Evolutionary conservation across 257 asterid genomes (phyloP).

Genomic region (Oldenlandia corymbosa): DNA sequence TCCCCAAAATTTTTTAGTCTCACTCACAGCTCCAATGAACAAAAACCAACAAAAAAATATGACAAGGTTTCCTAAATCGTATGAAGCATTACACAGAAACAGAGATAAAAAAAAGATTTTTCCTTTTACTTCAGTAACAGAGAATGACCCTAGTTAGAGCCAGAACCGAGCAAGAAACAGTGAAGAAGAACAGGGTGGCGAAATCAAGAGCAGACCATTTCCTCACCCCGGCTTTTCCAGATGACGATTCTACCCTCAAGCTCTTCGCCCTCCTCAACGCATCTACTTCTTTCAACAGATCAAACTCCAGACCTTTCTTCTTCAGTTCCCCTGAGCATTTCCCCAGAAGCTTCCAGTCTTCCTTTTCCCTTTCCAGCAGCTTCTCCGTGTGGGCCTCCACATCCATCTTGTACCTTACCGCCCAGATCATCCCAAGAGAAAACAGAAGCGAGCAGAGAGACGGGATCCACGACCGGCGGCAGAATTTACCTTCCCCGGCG

Average conservation of each 20-base stretch:
- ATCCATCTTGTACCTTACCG: slow-evolving; percentile 53
- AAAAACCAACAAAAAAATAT: too few species aligned
- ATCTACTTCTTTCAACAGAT: slow-evolving; percentile 83
- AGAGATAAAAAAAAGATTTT: too few species aligned
- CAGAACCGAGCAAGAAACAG: slow-evolving; percentile 59
- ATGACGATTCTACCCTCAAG: slow-evolving; percentile 46
- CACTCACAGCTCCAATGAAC: too few species aligned
- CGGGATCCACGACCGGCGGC: slow-evolving; percentile 58
- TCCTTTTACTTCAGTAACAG: slow-evolving; percentile 32
- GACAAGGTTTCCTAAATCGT: too few species aligned
- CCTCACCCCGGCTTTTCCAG: slow-evolving; percentile 35
- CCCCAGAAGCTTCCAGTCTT: slow-evolving; percentile 54
- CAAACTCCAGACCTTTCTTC: slow-evolving; percentile 77
- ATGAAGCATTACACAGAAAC: not conserved
- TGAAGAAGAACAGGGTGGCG: slow-evolving; percentile 55
- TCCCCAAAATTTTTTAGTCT: too few species aligned
- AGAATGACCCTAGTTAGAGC: slow-evolving; percentile 54
- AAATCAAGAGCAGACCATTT: slow-evolving; percentile 83
- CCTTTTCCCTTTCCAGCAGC: slow-evolving; percentile 68
- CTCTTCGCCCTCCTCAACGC: slow-evolving; percentile 92
- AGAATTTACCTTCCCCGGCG: slow-evolving; percentile 15
- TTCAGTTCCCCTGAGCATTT: slow-evolving; percentile 88
- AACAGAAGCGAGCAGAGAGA: slow-evolving; percentile 45
- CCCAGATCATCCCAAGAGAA: slow-evolving; percentile 62
- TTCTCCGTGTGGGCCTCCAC: slow-evolving; percentile 61